Evolutionary conservation across 2,329 filamentous ascomycete species (phyloP).

Genomic region (Xylariaceae sp.): DNA sequence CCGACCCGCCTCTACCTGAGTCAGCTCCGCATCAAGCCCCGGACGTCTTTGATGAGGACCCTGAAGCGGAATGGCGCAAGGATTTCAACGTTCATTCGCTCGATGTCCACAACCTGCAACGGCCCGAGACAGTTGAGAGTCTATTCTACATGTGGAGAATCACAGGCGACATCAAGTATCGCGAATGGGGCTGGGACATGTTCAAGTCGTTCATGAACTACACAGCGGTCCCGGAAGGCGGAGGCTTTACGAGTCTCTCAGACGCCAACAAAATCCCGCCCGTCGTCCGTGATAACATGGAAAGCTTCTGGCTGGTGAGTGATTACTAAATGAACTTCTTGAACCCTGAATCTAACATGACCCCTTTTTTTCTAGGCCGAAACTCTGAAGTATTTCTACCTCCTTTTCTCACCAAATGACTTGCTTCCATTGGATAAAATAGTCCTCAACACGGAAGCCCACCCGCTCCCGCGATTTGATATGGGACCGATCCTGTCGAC

Average conservation of each 20-base stretch:
- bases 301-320: constrained; percentile 93
- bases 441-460: constrained; percentile 94
- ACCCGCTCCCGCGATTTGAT: constrained; percentile 82
- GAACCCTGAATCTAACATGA: constrained; percentile 6
- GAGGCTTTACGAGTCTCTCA: constrained; percentile 75
- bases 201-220: constrained; percentile 87
- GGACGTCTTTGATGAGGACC: constrained; percentile 44
- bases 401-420: constrained; percentile 81
- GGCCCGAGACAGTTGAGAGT: constrained; percentile 93
- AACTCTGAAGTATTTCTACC: constrained; percentile 95
- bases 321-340: background rate
- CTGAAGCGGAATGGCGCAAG: constrained; percentile 61
- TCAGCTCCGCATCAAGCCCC: constrained; percentile 49
- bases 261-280: constrained; percentile 71
- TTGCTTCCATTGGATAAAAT: constrained; percentile 79
- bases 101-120: constrained; percentile 90
- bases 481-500: constrained; percentile 72
- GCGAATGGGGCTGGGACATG: constrained; percentile 98
- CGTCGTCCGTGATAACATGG: constrained; percentile 80
- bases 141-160: constrained; percentile 99
- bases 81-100: constrained; percentile 75
- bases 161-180: constrained; percentile 81
- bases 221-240: constrained; percentile 70
- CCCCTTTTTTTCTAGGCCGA: constrained; percentile 58
- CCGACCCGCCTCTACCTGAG: constrained; percentile 60